These are phyloP conservation scores for Echeveria elegans DNA, from an alignment of 164 flowering plant species.

Conservation along the genomic window DNA sequence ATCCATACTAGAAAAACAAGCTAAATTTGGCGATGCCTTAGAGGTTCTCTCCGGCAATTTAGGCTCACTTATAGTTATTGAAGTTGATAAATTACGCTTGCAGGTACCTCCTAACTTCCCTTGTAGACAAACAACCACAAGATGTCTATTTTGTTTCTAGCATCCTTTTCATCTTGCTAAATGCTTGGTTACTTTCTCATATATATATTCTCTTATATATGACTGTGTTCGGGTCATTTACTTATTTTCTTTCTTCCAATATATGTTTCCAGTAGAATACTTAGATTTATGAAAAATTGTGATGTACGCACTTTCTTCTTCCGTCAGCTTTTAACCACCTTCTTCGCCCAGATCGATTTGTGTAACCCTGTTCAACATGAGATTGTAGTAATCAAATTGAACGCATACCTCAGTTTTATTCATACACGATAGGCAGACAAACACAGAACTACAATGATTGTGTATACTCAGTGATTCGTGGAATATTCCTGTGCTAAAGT, in stretches of 20 bases:
- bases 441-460: background rate
- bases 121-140: background rate
- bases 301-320: background rate
- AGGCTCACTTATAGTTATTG: conserved; percentile 69
- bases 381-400: background rate
- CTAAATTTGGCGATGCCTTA: conserved; percentile 65
- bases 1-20: conserved; percentile 80
- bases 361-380: background rate
- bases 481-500: no score
- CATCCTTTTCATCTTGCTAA: background rate
- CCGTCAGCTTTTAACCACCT: background rate
- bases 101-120: conserved; percentile 46
- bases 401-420: background rate
- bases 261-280: background rate
- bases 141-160: background rate
- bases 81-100: conserved; percentile 74
- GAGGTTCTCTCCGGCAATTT: conserved; percentile 72
- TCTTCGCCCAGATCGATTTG: background rate
- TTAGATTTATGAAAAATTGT: background rate
- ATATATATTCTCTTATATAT: no score
- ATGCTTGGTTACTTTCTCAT: background rate
- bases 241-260: no score
- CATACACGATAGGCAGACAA: background rate
- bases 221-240: no score
- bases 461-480: background rate